These are phyloP conservation scores for Lyophyllum shimeji DNA, from an alignment of 768 basidiomycete species.

Conservation along the genomic window DNA sequence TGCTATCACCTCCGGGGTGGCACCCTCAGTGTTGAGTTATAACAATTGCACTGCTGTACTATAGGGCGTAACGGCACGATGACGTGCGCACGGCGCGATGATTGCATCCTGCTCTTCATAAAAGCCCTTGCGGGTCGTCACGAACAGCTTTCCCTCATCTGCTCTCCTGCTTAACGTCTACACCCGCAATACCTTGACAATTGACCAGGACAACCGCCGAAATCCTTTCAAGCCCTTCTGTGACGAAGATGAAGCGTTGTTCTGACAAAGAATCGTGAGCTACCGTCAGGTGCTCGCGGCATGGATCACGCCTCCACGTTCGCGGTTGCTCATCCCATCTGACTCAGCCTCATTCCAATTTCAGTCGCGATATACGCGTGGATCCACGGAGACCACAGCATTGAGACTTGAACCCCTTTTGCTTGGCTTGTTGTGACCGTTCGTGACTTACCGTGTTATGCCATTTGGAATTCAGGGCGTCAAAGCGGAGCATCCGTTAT, in stretches of 20 bases:
- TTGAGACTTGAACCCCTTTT: neutral
- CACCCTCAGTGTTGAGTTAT: neutral
- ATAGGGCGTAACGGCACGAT: neutral
- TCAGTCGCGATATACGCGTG: neutral
- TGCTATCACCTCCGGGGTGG: neutral
- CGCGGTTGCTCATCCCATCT: neutral
- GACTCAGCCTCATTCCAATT: neutral
- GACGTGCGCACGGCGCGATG: constrained; percentile 21
- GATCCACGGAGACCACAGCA: too few species aligned
- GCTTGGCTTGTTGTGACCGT: neutral
- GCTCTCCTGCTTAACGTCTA: neutral
- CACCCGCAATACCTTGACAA: neutral
- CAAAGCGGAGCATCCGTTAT: neutral
- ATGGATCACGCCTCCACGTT: neutral
- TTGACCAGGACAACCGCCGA: neutral
- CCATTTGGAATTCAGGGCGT: constrained; percentile 2
- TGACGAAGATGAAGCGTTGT: neutral
- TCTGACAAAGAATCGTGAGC: constrained; percentile 8
- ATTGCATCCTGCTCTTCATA: constrained; percentile 10
- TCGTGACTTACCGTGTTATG: constrained; percentile 10
- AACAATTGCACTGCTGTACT: neutral
- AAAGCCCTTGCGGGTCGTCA: neutral
- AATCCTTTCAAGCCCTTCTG: neutral
- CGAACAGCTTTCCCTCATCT: neutral
- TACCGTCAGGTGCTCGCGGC: constrained; percentile 1